Evolutionary conservation across 768 basidiomycete genomes (phyloP), one percentile per base, ranked within the genome.

Genomic region (Lentinula sp.): DNA sequence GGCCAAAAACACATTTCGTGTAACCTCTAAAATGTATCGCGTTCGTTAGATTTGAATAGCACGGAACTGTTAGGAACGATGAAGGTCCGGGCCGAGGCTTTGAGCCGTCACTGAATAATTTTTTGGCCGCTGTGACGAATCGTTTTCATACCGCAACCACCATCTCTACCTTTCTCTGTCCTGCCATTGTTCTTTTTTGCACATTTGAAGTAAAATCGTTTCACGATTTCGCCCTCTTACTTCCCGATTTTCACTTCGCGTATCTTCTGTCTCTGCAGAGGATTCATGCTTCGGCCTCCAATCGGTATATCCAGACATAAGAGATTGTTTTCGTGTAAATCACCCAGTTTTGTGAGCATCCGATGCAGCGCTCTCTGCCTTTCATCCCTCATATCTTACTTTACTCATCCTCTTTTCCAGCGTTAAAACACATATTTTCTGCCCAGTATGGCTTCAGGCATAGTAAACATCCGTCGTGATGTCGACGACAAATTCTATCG

Each of bases 401-500:
- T 37, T 13, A 41, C n/a, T n/a, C n/a, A n/a, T n/a, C 57, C 32
- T 15, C 54, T 39, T 49, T 48, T 55, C 7, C 64, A 90, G 88
- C 87, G 83, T 68, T 91, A 77, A 89, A 81, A 66, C 61, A 60
- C 35, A 33, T 60, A 32, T 52, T 64, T 66, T 66, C 64, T 74
- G 78, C 81, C 85, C 89, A 93, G 71, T 72, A 95, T 94, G 92
- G 91, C 93, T 78, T 81, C 66, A 74, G 86, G 85, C 75, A 80
- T 87, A 72, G 93, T 95, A 60, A 95, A 95, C 80, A 90, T 95
- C 71, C 90, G 93, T 76, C 91, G 93, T 68, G 93, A 95, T 78
- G 92, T 95, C 79, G 91, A 94, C 77, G 93, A 96, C 81, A 93
- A 93, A 76, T 95, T 95, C 73, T 95, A 95, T 74, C 93, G 93